Base-by-base conservation (phyloP, 495 filamentous ascomycete genomes). In the Evansstolkia leycettana region DNA sequence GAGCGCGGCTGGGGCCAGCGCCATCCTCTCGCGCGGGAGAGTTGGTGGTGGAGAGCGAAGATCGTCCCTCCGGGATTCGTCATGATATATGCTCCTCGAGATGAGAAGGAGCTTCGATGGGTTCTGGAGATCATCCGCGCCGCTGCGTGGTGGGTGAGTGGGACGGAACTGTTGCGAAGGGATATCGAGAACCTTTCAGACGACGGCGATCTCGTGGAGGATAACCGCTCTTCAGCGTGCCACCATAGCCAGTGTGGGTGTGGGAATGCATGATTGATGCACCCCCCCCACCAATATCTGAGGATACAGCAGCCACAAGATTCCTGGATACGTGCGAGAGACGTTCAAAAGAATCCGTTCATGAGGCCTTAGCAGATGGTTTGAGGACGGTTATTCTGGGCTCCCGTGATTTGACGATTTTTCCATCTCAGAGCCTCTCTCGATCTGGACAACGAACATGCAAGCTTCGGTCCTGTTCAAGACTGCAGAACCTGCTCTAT, bases 1-100 rank as follows among this genome's bases (percentile, higher is more conserved):
- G 75, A 83, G 47, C 73, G 70, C 33, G 80, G 85, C 10, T 90
- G 83, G 83, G 85, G 78, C 8, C 70, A 90, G 56, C 58, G 83
- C 9, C 85, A 90, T 58, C 84, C 85, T 1, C 60, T 90, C 36
- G 77, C 82, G 4, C 71, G 74, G 47, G 76, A 72, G 30, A 68
- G 67, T 7, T 61, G 56, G 54, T 60, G 48, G 48, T 50, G 53
- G 54, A 23, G 43, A 38, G 48, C 66, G 33, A 40, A 70, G 42
- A 75, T 78, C 31, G 70, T 85, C 33, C 78, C 81, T 6, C 48
- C 59, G 16, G 76, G 75, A n/a, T 88, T 85, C 48, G 58, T 80
- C 27, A 80, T 90, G 79, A 64, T 93, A 12, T 93, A 93, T 59
- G 80, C 85, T 26, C 83, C 85, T 2, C 60, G 78, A 31, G 56